phyloP scores from a whole-genome alignment of 805 yeast species.

The Candida coquimbonensis region DNA sequence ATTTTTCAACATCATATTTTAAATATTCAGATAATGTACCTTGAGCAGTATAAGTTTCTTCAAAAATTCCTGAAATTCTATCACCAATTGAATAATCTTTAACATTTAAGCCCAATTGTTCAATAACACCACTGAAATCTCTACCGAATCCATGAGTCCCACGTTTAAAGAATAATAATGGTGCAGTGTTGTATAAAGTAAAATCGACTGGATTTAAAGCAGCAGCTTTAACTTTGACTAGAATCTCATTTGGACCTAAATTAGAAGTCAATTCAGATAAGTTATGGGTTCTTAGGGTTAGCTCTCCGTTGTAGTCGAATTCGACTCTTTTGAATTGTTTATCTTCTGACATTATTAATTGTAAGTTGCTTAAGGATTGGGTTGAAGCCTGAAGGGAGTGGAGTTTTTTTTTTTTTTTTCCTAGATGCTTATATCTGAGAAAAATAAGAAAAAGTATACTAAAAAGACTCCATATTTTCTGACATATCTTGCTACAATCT shows the following conservation, averaged over 20 bases:
- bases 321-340: constrained; percentile 12
- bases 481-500: too few relatives aligned
- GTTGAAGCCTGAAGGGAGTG: not conserved
- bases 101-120: constrained; percentile 39
- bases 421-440: too few relatives aligned
- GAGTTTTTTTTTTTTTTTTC: too few relatives aligned
- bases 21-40: constrained; percentile 46
- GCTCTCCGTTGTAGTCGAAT: constrained; percentile 10
- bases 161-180: constrained; percentile 23
- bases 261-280: constrained; percentile 23
- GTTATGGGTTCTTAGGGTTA: constrained; percentile 7
- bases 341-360: constrained; percentile 1
- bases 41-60: constrained; percentile 16
- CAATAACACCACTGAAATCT: constrained; percentile 49
- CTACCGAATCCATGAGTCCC: constrained; percentile 34
- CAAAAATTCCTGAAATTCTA: constrained; percentile 38
- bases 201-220: constrained; percentile 56
- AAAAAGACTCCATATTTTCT: too few relatives aligned
- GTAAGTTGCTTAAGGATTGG: not conserved
- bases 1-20: constrained; percentile 2
- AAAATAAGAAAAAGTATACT: too few relatives aligned
- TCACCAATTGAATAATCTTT: constrained; percentile 43
- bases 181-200: constrained; percentile 30
- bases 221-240: constrained; percentile 40
- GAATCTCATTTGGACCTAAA: constrained; percentile 32